These are phyloP conservation scores for Rhododendron kiyosumense DNA, from an alignment of 148 eudicot species.

Conservation along the genomic window DNA sequence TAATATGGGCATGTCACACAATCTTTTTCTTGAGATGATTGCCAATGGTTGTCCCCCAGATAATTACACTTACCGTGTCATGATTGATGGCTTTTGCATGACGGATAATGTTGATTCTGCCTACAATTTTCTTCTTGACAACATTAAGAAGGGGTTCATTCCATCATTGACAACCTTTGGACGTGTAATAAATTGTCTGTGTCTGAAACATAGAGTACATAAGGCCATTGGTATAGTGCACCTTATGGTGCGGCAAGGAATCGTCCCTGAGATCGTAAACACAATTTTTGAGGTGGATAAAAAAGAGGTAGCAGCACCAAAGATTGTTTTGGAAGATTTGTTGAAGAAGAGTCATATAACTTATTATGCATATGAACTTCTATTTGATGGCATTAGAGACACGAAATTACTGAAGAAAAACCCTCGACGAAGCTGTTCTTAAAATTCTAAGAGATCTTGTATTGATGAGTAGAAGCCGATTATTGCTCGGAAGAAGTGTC, in stretches of 20 bases:
- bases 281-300: conserved; percentile 69
- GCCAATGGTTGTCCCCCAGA: conserved; percentile 57
- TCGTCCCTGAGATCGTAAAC: conserved; percentile 78
- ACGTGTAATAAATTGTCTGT: conserved; percentile 80
- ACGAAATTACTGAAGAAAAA: conserved; percentile 56
- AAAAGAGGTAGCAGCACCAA: conserved; percentile 88
- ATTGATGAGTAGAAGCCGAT: not conserved
- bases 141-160: conserved; percentile 49
- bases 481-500: not conserved
- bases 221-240: conserved; percentile 72
- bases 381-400: conserved; percentile 79
- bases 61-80: conserved; percentile 62
- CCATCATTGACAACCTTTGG: conserved; percentile 75
- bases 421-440: conserved; percentile 5
- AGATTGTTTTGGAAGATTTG: conserved; percentile 85
- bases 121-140: conserved; percentile 51
- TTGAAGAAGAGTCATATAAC: conserved; percentile 80
- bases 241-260: conserved; percentile 68
- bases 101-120: conserved; percentile 59
- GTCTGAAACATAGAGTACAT: conserved; percentile 57
- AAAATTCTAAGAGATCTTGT: conserved; percentile 1
- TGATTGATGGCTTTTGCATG: conserved; percentile 90
- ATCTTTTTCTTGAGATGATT: conserved; percentile 61
- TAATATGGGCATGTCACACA: conserved; percentile 55
- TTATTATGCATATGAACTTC: conserved; percentile 76